phyloP scores from a whole-genome alignment of 331 rosid genomes.

The Rhamnella rubrinervis region DNA sequence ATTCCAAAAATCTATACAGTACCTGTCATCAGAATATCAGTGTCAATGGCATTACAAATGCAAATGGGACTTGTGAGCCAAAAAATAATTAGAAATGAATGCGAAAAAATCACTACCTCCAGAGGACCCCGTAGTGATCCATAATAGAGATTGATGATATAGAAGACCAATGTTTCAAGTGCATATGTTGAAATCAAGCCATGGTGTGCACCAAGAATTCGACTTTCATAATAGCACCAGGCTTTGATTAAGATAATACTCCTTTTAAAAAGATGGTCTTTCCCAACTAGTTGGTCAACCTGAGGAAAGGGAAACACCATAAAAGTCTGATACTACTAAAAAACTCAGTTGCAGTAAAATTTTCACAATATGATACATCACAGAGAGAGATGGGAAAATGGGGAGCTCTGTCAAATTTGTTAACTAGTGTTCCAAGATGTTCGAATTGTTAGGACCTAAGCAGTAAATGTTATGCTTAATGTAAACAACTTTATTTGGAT shows the following conservation, averaged over 20 bases:
- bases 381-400: not conserved
- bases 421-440: not conserved
- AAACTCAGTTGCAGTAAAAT: not conserved
- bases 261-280: slow-evolving; percentile 82
- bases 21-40: slow-evolving; percentile 45
- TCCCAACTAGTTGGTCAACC: slow-evolving; percentile 66
- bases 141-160: slow-evolving; percentile 69
- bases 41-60: slow-evolving; percentile 9
- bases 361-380: not conserved
- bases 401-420: not conserved
- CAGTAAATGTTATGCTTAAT: too few species aligned
- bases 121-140: slow-evolving; percentile 68
- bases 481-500: too few species aligned
- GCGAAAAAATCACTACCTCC: slow-evolving; percentile 52
- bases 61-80: not conserved
- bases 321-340: not conserved
- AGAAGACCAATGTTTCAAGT: slow-evolving; percentile 75
- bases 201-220: slow-evolving; percentile 81
- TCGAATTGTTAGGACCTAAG: not conserved
- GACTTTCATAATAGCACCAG: slow-evolving; percentile 96
- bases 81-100: not conserved
- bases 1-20: slow-evolving; percentile 74
- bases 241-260: slow-evolving; percentile 81
- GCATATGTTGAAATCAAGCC: slow-evolving; percentile 91
- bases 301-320: slow-evolving; percentile 24